Conservation (phyloP, 2,329 filamentous ascomycete genomes). For the Chrysosporium queenslandicum region DNA sequence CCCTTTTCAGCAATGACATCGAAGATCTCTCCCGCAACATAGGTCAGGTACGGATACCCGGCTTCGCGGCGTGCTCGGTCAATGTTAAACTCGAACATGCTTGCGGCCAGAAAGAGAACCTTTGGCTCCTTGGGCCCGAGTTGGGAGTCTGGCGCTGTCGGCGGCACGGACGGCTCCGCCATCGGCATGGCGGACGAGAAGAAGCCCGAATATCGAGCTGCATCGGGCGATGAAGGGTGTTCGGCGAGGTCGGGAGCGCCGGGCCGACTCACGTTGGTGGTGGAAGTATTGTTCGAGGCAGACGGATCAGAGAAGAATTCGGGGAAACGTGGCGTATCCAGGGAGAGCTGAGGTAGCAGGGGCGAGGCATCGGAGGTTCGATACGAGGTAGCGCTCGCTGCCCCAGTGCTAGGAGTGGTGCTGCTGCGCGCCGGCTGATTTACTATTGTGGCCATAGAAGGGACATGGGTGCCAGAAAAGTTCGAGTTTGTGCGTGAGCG, state of each 20-base stretch:
- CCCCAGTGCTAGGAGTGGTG: conserved; percentile 40
- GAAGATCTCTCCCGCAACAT: conserved; percentile 88
- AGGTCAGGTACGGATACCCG: conserved; percentile 91
- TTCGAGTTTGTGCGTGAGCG: conserved; percentile 49
- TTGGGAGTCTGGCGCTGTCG: background rate
- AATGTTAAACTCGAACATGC: conserved; percentile 94
- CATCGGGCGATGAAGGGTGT: conserved; percentile 31
- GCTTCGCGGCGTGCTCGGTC: conserved; percentile 83
- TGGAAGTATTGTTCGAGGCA: conserved; percentile 19
- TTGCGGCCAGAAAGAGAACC: conserved; percentile 82
- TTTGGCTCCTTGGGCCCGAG: conserved; percentile 36
- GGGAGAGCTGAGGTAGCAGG: conserved; percentile 35
- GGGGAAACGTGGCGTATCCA: conserved; percentile 38
- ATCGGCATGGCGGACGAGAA: conserved; percentile 83
- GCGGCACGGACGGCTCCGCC: conserved; percentile 48
- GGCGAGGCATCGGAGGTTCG: conserved; percentile 25
- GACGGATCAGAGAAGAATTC: conserved; percentile 30
- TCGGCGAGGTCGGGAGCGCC: conserved; percentile 22
- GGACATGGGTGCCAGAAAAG: conserved; percentile 42
- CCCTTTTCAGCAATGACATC: conserved; percentile 93
- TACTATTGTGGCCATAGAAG: conserved; percentile 39
- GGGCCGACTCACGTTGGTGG: background rate
- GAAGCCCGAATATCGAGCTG: conserved; percentile 57
- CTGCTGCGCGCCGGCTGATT: conserved; percentile 49
- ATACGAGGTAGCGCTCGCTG: conserved; percentile 7